phyloP scores from a whole-genome alignment of 1,284 basidiomycete species.

The Leccinum insolens region DNA sequence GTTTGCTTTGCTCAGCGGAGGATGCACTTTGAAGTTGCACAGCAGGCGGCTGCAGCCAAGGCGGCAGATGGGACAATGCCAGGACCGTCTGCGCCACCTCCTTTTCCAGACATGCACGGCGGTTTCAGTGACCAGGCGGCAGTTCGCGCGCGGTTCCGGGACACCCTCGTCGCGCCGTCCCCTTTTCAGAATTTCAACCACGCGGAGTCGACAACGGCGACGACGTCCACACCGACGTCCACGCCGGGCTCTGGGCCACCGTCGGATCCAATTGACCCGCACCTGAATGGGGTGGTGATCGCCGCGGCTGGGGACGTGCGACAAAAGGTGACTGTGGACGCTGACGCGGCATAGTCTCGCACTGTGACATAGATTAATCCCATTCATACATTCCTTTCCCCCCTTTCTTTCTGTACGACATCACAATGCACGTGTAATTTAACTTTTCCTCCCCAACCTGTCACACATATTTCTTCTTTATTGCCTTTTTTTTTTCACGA shows the following conservation, averaged over 20 bases:
- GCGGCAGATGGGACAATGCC: slow-evolving; percentile 38
- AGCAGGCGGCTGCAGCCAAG: slow-evolving; percentile 45
- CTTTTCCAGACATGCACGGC: slow-evolving; percentile 38
- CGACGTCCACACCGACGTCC: slow-evolving; percentile 40
- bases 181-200: slow-evolving; percentile 56
- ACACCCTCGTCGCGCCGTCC: slow-evolving; percentile 62
- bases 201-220: slow-evolving; percentile 30
- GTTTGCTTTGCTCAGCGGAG: slow-evolving; percentile 48
- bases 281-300: slow-evolving; percentile 37
- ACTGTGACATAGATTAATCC: neutral
- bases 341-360: slow-evolving; percentile 22
- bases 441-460: neutral
- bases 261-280: slow-evolving; percentile 52
- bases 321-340: slow-evolving; percentile 27
- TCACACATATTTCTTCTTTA: neutral
- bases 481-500: neutral
- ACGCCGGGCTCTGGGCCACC: slow-evolving; percentile 42
- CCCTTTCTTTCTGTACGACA: neutral
- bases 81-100: slow-evolving; percentile 34
- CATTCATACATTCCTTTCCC: neutral
- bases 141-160: slow-evolving; percentile 68
- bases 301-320: slow-evolving; percentile 23
- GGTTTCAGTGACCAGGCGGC: slow-evolving; percentile 31
- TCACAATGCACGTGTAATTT: slow-evolving; percentile 25
- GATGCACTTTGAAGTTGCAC: slow-evolving; percentile 54